Conservation (phyloP, 352 stramenopile genomes). For the Phytophthora fragariae region DNA sequence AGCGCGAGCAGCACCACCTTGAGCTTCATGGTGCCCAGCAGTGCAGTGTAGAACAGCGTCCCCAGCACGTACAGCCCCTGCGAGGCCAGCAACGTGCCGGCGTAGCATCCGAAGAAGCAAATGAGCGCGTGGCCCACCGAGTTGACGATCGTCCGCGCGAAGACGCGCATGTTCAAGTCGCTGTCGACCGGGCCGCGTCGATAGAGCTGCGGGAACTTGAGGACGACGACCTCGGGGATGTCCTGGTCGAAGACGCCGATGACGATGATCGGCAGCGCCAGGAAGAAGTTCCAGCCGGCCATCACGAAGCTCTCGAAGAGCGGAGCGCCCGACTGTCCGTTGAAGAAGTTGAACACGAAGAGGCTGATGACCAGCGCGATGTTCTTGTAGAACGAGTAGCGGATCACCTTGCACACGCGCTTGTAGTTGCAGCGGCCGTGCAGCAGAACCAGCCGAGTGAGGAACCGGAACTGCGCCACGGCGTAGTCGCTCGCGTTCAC, state of each 20-base stretch:
- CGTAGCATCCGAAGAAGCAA: constrained; percentile 62
- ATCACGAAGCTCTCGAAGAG: constrained; percentile 87
- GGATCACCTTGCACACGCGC: constrained; percentile 93
- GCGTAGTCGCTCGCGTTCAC: constrained; percentile 95
- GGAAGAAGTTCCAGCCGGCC: constrained; percentile 89
- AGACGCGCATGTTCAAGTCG: constrained; percentile 70
- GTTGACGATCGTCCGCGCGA: constrained; percentile 62
- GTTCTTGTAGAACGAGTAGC: constrained; percentile 99
- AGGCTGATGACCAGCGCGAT: constrained; percentile 94
- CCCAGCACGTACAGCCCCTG: constrained; percentile 59
- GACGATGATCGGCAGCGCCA: constrained; percentile 89
- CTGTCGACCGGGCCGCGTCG: constrained; percentile 51
- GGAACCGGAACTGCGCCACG: constrained; percentile 96
- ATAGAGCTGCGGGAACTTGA: constrained; percentile 69
- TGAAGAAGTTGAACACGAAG: constrained; percentile 94
- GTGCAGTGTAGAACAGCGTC: constrained; percentile 71
- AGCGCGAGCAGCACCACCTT: constrained; percentile 74
- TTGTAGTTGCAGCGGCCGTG: constrained; percentile 98
- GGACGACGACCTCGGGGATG: constrained; percentile 53
- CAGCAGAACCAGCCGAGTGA: constrained; percentile 94
- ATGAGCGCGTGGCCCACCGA: constrained; percentile 61
- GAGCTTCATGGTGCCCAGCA: constrained; percentile 75
- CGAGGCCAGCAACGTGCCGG: constrained; percentile 33
- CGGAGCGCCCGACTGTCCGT: constrained; percentile 89
- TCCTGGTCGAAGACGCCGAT: constrained; percentile 83